phyloP scores from a whole-genome alignment of 2,329 filamentous ascomycete genomes.

The Fusarium duplospermum region DNA sequence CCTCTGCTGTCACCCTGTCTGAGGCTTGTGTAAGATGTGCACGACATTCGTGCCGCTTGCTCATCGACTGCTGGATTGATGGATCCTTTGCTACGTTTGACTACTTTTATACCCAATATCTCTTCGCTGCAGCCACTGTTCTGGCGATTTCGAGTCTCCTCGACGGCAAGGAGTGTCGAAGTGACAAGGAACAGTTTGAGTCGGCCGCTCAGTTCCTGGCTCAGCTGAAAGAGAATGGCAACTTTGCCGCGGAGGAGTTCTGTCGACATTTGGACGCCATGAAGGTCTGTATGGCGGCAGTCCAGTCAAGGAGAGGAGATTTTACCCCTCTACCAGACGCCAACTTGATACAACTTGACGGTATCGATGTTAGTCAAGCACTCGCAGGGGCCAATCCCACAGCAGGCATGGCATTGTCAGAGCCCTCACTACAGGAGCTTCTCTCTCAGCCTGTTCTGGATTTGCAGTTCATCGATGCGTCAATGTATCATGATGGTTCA shows the following conservation, averaged over 20 bases:
- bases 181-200: slow-evolving; percentile 55
- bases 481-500: slow-evolving; percentile 41
- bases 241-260: slow-evolving; percentile 56
- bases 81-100: slow-evolving; percentile 60
- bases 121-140: slow-evolving; percentile 59
- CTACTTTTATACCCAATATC: slow-evolving; percentile 59
- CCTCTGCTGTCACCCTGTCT: slow-evolving; percentile 51
- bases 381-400: slow-evolving; percentile 37
- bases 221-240: slow-evolving; percentile 54
- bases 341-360: slow-evolving; percentile 24
- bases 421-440: slow-evolving; percentile 51
- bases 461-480: slow-evolving; percentile 49
- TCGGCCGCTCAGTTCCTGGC: slow-evolving; percentile 52
- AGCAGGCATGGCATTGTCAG: slow-evolving; percentile 50
- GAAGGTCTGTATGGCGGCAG: slow-evolving; percentile 43
- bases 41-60: slow-evolving; percentile 55
- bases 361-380: slow-evolving; percentile 28
- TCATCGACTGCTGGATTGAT: slow-evolving; percentile 59
- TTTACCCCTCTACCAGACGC: slow-evolving; percentile 4
- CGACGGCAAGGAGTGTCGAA: slow-evolving; percentile 42
- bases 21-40: slow-evolving; percentile 60
- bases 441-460: slow-evolving; percentile 49
- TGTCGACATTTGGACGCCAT: slow-evolving; percentile 54
- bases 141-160: slow-evolving; percentile 57
- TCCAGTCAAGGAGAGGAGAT: slow-evolving; percentile 31